Conservation (phyloP, 2,329 filamentous ascomycete species). For the Ambrosiella cleistominuta region DNA sequence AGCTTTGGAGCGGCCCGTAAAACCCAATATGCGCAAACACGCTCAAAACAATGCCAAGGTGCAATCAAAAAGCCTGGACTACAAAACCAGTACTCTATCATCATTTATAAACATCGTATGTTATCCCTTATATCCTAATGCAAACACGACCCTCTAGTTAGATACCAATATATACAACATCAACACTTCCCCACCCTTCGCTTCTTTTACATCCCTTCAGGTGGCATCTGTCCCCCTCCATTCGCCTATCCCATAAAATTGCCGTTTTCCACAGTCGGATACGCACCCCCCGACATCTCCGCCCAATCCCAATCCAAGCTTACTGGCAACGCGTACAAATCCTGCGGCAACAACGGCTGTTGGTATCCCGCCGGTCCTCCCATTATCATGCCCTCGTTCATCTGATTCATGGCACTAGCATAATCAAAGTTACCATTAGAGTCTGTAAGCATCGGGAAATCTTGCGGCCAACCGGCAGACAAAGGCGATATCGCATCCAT, state of each 20-base stretch:
- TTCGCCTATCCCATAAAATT: constrained; percentile 22
- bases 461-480: constrained; percentile 30
- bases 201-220: not conserved
- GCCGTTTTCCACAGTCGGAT: constrained; percentile 47
- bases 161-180: not conserved
- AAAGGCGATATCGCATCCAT: constrained; percentile 10
- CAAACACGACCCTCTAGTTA: not conserved
- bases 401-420: constrained; percentile 12
- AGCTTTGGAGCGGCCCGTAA: no score
- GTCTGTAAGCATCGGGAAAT: constrained; percentile 22
- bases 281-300: constrained; percentile 48
- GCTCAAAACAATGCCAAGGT: no score
- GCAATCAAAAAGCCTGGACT: no score
- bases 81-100: no score
- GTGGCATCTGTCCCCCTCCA: not conserved
- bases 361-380: constrained; percentile 36
- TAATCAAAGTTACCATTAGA: constrained; percentile 8
- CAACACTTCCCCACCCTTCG: not conserved
- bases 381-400: constrained; percentile 16
- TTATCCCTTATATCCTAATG: not conserved
- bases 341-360: constrained; percentile 78
- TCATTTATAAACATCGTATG: no score
- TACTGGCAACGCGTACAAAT: constrained; percentile 91
- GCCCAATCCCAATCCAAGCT: constrained; percentile 79
- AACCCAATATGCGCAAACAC: no score